Base-by-base conservation (phyloP, 306 rosid genomes). In the Castanea crenata region DNA sequence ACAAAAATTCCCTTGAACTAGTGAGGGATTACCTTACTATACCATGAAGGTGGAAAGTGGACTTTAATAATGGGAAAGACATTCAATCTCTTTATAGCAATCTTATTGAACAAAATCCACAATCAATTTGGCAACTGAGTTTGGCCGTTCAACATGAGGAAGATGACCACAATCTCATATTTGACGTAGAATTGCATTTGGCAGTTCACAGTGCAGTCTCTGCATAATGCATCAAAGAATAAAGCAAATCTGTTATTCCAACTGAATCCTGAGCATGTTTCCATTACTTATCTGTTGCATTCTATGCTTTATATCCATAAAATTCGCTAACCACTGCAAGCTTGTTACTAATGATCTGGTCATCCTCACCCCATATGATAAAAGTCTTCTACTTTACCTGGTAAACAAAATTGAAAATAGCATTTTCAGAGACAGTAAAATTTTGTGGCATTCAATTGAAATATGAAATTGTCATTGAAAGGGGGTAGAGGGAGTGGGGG, bases 361-460 rank as follows among this genome's bases (percentile, higher is more conserved):
- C 46, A 41, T 41, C 46, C 46, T 41, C 46, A 41, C 98, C 99
- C 98, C 99, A 95, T 73, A 95, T 89, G 86, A 95, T 88, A 31
- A 95, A 92, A 23, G 98, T 88, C 85, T 87, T 89, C 89, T 95
- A 98, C 81, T 89, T 91, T 70, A 91, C 96, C 99, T 91, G 88
- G 72, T 64, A 25, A 80, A 77, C 76, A 81, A 84, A 73, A 62
- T 41, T 69, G 62, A 46, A 44, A 41, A 68, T 51, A 74, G 58
- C 74, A 19, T 63, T 52, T 69, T 35, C 25, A 56, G 49, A 74
- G 41, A 46, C 63, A 35, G 61, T 52, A 65, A 34, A 67, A 31
- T 75, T 61, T 76, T 19, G 9, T 8, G 64, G 54, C 55, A 14
- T 55, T 73, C 29, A 19, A 46, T 27, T 62, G 74, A 38, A 7